Conservation (phyloP, 192 early-diverging fungal species). For the Borealophlyctis nickersoniae region DNA sequence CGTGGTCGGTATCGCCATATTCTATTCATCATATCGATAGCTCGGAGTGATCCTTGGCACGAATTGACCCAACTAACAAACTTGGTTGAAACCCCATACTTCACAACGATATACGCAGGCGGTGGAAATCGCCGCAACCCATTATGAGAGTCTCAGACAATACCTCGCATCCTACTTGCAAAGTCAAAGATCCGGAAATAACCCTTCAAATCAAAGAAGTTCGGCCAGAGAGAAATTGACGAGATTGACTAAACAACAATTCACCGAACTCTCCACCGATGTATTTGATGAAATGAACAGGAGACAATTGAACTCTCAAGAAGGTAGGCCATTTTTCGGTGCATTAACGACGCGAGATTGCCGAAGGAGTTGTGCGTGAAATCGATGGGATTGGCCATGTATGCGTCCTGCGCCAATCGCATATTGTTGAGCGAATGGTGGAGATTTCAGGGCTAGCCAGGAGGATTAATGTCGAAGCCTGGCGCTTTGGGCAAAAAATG, state of each 20-base stretch:
- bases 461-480: not conserved
- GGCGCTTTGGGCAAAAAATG: not conserved
- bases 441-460: not conserved
- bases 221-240: conserved; percentile 69
- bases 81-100: too few species aligned
- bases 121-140: conserved; percentile 46
- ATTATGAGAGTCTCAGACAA: conserved; percentile 50
- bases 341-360: not conserved
- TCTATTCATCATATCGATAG: too few species aligned
- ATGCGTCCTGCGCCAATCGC: not conserved
- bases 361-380: not conserved
- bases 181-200: conserved; percentile 31
- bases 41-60: too few species aligned
- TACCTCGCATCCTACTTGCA: conserved; percentile 50
- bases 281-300: conserved; percentile 92
- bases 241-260: conserved; percentile 75
- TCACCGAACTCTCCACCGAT: conserved; percentile 92
- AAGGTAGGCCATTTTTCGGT: conserved; percentile 44
- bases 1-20: too few species aligned
- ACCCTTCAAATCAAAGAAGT: conserved; percentile 27
- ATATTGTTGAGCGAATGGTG: not conserved
- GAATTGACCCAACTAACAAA: too few species aligned
- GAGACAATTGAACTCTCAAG: conserved; percentile 49
- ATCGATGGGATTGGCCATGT: not conserved
- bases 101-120: too few species aligned